These are phyloP conservation scores for Mucor indicus DNA, from an alignment of 371 early-diverging fungal genomes.

Conservation along the genomic window DNA sequence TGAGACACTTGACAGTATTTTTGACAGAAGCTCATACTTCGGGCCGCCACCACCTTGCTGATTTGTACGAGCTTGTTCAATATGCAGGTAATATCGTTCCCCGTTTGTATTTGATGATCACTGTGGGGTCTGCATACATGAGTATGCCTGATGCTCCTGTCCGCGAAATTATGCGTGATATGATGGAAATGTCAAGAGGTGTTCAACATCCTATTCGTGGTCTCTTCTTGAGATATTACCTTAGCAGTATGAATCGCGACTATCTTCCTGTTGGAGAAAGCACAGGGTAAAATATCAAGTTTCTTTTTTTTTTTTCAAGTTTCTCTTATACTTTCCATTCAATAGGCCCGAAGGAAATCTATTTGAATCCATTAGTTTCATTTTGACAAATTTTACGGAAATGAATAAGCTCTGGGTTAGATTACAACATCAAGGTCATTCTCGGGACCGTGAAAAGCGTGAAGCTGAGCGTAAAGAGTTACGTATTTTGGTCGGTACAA, in stretches of 20 bases:
- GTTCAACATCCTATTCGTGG: slow-evolving; percentile 97
- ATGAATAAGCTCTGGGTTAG: slow-evolving; percentile 99
- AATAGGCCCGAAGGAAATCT: not conserved
- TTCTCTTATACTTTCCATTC: not conserved
- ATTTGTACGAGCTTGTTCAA: slow-evolving; percentile 95
- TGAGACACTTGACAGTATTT: slow-evolving; percentile 83
- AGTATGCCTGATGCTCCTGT: slow-evolving; percentile 82
- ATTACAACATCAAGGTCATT: slow-evolving; percentile 90
- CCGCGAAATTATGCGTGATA: slow-evolving; percentile 93
- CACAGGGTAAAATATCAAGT: not conserved
- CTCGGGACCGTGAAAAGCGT: slow-evolving; percentile 86
- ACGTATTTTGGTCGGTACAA: slow-evolving; percentile 90
- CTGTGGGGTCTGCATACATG: slow-evolving; percentile 94
- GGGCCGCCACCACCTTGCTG: slow-evolving; percentile 87
- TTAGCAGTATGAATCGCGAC: slow-evolving; percentile 90
- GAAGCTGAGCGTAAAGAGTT: slow-evolving; percentile 92
- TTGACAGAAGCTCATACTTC: slow-evolving; percentile 83
- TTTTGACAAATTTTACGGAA: slow-evolving; percentile 91
- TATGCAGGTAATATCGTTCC: slow-evolving; percentile 97
- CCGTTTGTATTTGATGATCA: slow-evolving; percentile 95
- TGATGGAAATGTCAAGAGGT: slow-evolving; percentile 96
- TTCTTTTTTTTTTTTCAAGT: not conserved
- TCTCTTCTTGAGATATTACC: slow-evolving; percentile 90
- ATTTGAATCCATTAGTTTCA: slow-evolving; percentile 80
- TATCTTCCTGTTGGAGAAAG: slow-evolving; percentile 66